Evolutionary conservation across 2,329 filamentous ascomycete species (phyloP).

Genomic region (Alternaria gansuensis): DNA sequence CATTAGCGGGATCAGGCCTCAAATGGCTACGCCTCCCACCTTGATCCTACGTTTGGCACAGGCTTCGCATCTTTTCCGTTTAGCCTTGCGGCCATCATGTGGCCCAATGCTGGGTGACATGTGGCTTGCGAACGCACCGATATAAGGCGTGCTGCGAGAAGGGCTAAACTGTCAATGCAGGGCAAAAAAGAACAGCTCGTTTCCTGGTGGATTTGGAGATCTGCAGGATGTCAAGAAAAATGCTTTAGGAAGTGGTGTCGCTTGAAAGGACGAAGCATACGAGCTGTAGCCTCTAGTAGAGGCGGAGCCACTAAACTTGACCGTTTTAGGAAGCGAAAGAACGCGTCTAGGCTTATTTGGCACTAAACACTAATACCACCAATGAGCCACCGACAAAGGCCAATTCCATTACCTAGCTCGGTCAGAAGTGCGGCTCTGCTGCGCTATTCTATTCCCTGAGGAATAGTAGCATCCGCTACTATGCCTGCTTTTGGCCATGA

Average conservation of each 20-base stretch:
- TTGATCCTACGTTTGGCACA: constrained; percentile 42
- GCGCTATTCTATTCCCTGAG: not conserved
- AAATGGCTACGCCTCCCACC: constrained; percentile 14
- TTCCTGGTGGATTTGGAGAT: not conserved
- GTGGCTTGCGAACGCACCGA: not conserved
- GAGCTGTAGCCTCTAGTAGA: constrained; percentile 4
- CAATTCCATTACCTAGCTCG: not conserved
- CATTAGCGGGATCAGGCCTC: constrained; percentile 1
- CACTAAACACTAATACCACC: constrained; percentile 7
- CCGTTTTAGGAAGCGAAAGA: constrained; percentile 30
- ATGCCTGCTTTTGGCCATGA: constrained; percentile 1
- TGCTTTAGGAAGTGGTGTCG: constrained; percentile 2
- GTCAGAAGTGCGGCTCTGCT: constrained; percentile 3
- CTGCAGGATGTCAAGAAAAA: not conserved
- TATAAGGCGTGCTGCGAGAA: not conserved
- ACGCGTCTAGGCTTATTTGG: constrained; percentile 27
- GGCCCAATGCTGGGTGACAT: constrained; percentile 36
- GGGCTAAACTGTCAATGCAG: not conserved
- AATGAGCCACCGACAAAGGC: not conserved
- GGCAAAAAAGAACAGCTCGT: not conserved
- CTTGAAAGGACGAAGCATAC: constrained; percentile 1
- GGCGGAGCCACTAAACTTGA: constrained; percentile 14
- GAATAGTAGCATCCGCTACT: not conserved
- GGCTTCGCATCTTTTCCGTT: constrained; percentile 38
- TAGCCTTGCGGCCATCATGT: constrained; percentile 41